Conservation (phyloP, 1,284 basidiomycete genomes). For the Inonotus obliquus region DNA sequence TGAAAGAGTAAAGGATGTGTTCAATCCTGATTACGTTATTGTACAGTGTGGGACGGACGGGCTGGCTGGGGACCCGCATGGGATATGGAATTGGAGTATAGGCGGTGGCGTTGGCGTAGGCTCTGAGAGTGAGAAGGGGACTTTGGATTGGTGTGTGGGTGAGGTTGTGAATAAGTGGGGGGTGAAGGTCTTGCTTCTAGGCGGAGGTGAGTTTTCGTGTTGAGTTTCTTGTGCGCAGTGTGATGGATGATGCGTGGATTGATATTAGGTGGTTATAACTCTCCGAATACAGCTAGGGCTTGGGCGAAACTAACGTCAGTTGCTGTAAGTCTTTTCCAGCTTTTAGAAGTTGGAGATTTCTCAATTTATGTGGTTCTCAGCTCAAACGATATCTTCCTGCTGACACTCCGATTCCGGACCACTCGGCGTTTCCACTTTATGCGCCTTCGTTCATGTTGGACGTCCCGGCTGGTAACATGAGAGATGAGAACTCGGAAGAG, state of each 20-base stretch:
- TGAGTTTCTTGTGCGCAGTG: background rate
- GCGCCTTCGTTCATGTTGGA: slow-evolving; percentile 78
- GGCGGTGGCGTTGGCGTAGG: no score
- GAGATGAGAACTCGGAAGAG: slow-evolving; percentile 63
- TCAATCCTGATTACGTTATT: slow-evolving; percentile 74
- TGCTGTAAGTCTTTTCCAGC: slow-evolving; percentile 43
- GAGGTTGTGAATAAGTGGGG: slow-evolving; percentile 55
- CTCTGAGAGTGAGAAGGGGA: slow-evolving; percentile 42
- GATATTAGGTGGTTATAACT: slow-evolving; percentile 82
- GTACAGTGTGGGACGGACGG: slow-evolving; percentile 88
- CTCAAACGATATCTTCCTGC: slow-evolving; percentile 46
- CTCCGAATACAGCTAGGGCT: slow-evolving; percentile 76
- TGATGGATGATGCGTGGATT: background rate
- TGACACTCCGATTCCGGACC: slow-evolving; percentile 67
- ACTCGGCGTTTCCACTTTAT: slow-evolving; percentile 64
- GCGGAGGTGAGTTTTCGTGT: slow-evolving; percentile 46
- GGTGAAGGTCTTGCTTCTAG: slow-evolving; percentile 57
- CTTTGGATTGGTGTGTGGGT: slow-evolving; percentile 66
- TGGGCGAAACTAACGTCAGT: slow-evolving; percentile 81
- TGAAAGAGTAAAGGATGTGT: slow-evolving; percentile 57
- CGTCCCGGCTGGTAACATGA: slow-evolving; percentile 64
- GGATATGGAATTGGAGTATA: slow-evolving; percentile 75
- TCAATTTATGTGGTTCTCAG: slow-evolving; percentile 31
- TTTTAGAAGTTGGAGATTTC: background rate
- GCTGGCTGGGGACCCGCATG: slow-evolving; percentile 77